Percentiles rank a stretch among this genome's conserved stretches.
Conservation (phyloP, 2,329 filamentous ascomycete genomes). For the Diplocarpon rosae region DNA sequence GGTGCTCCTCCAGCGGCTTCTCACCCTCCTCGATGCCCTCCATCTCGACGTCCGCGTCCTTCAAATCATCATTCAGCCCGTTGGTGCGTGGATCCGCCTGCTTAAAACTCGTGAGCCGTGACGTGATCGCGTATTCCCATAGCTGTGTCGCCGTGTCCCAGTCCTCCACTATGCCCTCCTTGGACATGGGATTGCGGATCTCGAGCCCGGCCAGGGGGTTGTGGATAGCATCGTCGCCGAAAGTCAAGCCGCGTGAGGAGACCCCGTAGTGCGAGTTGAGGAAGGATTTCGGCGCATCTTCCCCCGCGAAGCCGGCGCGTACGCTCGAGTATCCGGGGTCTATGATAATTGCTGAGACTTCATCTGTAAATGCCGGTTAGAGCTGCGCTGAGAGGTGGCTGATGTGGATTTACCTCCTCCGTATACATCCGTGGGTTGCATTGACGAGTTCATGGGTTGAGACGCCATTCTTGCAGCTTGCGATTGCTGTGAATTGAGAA, state of each 20-base stretch:
- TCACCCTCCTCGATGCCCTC: constrained; percentile 48
- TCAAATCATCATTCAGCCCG: constrained; percentile 58
- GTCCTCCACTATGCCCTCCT: constrained; percentile 84
- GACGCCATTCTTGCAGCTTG: constrained; percentile 35
- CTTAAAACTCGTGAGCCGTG: constrained; percentile 69
- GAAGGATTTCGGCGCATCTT: constrained; percentile 92
- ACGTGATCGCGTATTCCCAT: constrained; percentile 89
- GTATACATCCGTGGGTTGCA: constrained; percentile 51
- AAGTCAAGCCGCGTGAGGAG: constrained; percentile 46
- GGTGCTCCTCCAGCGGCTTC: constrained; percentile 79
- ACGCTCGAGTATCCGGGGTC: constrained; percentile 87
- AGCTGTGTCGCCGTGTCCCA: constrained; percentile 85
- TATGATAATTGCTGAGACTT: constrained; percentile 92
- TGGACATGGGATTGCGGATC: constrained; percentile 83
- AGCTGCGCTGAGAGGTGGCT: constrained; percentile 3
- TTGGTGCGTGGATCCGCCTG: constrained; percentile 62
- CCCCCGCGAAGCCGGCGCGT: constrained; percentile 91
- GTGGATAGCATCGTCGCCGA: constrained; percentile 83
- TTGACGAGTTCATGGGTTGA: constrained; percentile 43
- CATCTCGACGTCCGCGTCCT: constrained; percentile 45
- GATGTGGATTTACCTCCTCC: constrained; percentile 41
- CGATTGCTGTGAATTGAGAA: not conserved
- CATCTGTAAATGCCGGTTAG: constrained; percentile 47
- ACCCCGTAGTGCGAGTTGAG: constrained; percentile 81
- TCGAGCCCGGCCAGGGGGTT: constrained; percentile 66